phyloP scores from a whole-genome alignment of 1,284 basidiomycete species.

The Bondarzewia mesenterica region DNA sequence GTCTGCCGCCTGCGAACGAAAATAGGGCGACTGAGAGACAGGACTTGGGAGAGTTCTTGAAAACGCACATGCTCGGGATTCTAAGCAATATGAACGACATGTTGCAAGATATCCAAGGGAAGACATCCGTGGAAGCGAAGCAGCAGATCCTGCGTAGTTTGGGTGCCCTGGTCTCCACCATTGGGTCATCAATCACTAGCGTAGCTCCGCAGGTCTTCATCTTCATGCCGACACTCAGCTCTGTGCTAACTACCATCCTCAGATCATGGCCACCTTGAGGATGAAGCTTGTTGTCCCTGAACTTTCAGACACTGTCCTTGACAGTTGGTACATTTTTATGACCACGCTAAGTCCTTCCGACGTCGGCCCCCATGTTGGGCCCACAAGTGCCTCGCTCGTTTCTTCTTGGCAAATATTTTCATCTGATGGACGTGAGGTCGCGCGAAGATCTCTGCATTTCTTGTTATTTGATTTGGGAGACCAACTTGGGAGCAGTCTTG shows the following conservation, averaged over 20 bases:
- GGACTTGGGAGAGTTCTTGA: conserved; percentile 55
- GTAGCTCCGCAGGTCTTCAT: conserved; percentile 75
- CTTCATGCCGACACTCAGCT: not conserved
- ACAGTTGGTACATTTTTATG: conserved; percentile 81
- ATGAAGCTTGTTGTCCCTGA: conserved; percentile 71
- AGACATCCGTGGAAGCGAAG: conserved; percentile 59
- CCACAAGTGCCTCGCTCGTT: conserved; percentile 83
- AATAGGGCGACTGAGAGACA: conserved; percentile 16
- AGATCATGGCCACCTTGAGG: conserved; percentile 98
- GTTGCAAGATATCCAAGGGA: conserved; percentile 74
- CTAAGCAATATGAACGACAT: conserved; percentile 78
- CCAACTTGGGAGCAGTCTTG: conserved; percentile 47
- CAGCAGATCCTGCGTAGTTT: conserved; percentile 74
- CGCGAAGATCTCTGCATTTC: conserved; percentile 59
- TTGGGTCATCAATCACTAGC: conserved; percentile 65
- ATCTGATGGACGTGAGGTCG: conserved; percentile 41
- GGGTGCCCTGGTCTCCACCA: conserved; percentile 62
- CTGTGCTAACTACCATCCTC: conserved; percentile 5
- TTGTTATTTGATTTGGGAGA: conserved; percentile 61
- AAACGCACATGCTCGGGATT: conserved; percentile 72
- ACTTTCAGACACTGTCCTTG: conserved; percentile 72
- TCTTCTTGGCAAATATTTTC: conserved; percentile 71
- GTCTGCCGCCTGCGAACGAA: conserved; percentile 18
- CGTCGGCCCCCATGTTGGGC: conserved; percentile 79
- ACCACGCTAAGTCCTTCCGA: conserved; percentile 64